Conservation (phyloP, 768 basidiomycete genomes). For the Naganishia vaughanmartiniae region DNA sequence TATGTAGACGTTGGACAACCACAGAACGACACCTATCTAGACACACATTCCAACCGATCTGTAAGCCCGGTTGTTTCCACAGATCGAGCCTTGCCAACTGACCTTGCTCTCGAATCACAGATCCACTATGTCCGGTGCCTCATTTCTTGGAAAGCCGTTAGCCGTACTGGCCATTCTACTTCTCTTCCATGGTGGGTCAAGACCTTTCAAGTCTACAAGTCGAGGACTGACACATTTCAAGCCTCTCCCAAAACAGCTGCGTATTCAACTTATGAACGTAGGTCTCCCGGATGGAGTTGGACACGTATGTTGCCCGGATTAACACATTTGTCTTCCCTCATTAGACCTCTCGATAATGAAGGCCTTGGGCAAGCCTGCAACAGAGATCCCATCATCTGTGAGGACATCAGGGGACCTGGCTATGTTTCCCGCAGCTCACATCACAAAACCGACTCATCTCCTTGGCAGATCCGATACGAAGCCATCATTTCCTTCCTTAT, state of each 20-base stretch:
- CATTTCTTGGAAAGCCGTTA: constrained; percentile 14
- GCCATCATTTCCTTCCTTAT: constrained; percentile 42
- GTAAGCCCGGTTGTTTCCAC: neutral
- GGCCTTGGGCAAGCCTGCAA: constrained; percentile 38
- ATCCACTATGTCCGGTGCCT: neutral
- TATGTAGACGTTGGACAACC: too few species aligned
- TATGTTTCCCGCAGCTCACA: too few species aligned
- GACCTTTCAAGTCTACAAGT: too few species aligned
- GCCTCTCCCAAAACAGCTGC: constrained; percentile 39
- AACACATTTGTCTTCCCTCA: neutral
- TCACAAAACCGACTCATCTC: constrained; percentile 1
- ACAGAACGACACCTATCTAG: too few species aligned
- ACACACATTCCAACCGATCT: neutral
- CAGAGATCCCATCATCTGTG: constrained; percentile 42
- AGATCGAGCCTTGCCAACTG: neutral
- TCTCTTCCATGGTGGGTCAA: constrained; percentile 10
- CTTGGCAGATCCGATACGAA: constrained; percentile 44
- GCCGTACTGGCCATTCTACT: constrained; percentile 1
- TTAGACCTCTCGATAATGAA: constrained; percentile 50
- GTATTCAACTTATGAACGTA: constrained; percentile 50
- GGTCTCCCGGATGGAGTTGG: constrained; percentile 8
- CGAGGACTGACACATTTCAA: neutral
- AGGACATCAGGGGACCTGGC: constrained; percentile 22
- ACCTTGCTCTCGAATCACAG: neutral
- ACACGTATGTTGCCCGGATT: neutral